Evolutionary conservation across 306 rosid genomes (phyloP).

Genomic region (Dryas alaskensis): DNA sequence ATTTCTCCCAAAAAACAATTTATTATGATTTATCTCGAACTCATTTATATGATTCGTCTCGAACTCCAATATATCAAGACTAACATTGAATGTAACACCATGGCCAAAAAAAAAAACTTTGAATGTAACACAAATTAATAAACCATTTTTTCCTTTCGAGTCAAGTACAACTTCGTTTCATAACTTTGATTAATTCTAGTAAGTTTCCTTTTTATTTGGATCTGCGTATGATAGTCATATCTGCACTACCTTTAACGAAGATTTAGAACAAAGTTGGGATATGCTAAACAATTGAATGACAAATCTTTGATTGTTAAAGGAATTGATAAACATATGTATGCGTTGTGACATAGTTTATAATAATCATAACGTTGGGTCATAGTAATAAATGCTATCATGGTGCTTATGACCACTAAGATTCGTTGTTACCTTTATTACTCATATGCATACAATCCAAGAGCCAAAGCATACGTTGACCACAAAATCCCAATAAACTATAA

Average conservation of each 20-base stretch:
- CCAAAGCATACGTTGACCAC: constrained; percentile 32
- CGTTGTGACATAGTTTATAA: constrained; percentile 1
- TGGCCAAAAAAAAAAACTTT: no score
- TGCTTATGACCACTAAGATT: constrained; percentile 30
- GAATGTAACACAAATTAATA: no score
- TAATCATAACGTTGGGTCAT: constrained; percentile 28
- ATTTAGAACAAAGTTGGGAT: constrained; percentile 39
- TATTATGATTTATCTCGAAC: no score
- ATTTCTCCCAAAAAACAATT: no score
- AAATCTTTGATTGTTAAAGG: constrained; percentile 21
- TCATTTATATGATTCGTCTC: no score
- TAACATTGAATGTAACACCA: no score
- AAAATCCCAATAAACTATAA: background rate
- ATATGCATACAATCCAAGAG: background rate
- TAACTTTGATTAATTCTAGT: no score
- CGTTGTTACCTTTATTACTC: constrained; percentile 18
- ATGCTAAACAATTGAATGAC: constrained; percentile 27
- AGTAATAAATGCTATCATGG: constrained; percentile 31
- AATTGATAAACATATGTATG: constrained; percentile 1
- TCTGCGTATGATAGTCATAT: constrained; percentile 23
- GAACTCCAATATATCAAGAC: no score
- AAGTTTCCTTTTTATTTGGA: no score
- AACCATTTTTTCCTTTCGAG: no score
- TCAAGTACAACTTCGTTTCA: no score
- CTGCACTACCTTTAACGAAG: constrained; percentile 63